A percentile compares a stretch with the other conserved stretches of the same genome.
Conservation (phyloP, 768 basidiomycete genomes). For the Boletellus sp. region DNA sequence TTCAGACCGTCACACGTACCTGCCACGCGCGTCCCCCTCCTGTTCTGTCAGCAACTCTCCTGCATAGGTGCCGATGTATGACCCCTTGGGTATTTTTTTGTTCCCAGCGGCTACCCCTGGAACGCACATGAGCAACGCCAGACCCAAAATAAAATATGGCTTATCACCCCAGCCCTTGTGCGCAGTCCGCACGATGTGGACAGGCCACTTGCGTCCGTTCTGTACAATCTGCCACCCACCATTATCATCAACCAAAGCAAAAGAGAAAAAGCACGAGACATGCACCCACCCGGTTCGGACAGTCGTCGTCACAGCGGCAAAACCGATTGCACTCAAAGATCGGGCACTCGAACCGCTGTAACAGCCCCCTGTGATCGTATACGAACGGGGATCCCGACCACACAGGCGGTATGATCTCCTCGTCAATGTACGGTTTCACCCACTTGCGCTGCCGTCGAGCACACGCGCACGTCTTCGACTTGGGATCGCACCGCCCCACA, state of each 20-base stretch:
- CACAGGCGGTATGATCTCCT: constrained; percentile 25
- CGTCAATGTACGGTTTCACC: constrained; percentile 21
- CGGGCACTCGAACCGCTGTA: constrained; percentile 52
- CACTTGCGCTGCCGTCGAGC: constrained; percentile 49
- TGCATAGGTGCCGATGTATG: constrained; percentile 80
- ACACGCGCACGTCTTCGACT: constrained; percentile 70
- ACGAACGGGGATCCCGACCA: constrained; percentile 53
- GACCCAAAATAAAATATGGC: background rate
- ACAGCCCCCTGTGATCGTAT: constrained; percentile 58
- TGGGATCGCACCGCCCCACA: constrained; percentile 70
- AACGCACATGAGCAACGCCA: background rate
- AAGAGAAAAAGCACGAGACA: background rate
- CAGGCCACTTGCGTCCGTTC: constrained; percentile 59
- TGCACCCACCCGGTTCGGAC: constrained; percentile 64
- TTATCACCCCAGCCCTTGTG: constrained; percentile 82
- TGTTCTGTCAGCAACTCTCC: constrained; percentile 76
- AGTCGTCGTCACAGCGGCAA: constrained; percentile 79
- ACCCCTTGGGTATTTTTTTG: constrained; percentile 61
- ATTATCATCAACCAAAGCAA: background rate
- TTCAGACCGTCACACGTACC: constrained; percentile 39
- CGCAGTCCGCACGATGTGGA: constrained; percentile 66
- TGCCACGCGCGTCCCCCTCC: constrained; percentile 64
- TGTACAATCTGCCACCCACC: constrained; percentile 65
- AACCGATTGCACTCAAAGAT: constrained; percentile 85
- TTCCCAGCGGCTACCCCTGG: constrained; percentile 68